Evolutionary conservation across 352 stramenopile species (phyloP), one percentile per base, ranked within the genome.

Genomic region (Pythium volutum): DNA sequence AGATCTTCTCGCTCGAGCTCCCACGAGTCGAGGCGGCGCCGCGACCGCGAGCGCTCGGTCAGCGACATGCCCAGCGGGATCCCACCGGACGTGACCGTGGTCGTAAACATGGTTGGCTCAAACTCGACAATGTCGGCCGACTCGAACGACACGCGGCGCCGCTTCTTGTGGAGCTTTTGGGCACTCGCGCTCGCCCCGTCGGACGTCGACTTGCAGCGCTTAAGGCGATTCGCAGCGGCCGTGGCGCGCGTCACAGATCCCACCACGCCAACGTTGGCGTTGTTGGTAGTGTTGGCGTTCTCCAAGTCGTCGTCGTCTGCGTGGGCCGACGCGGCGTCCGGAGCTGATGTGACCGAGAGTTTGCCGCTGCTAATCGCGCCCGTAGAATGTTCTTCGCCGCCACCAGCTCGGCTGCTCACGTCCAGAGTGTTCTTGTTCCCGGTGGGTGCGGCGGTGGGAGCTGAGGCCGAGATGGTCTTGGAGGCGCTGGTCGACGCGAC

Each of bases 111-210:
- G 11, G 84, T 93, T 5, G 84, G 84, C 64, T 93, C 84, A 38
- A 93, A 93, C 71, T 93, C 84, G 46, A 91, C 81, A 38, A 93
- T 91, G n/a, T 93, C 84, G 1, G 84, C 84, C 12, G 76, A 74
- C 67, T 93, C 84, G 60, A 93, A 93, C 4, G 60, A 79, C 43
- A 93, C 84, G 51, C 80, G 79, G 22, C 76, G 71, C 20, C 79
- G 74, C 56, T 91, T 91, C 57, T 89, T 87, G 48, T 36, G 31
- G 31, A 62, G 53, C 12, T 77, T 78, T 55, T 51, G 18, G 62
- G 29, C 12, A 5, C 11, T 12, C 29, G 38, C 33, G 33, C 20
- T 25, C 27, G 31, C 31, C 2, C 31, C 31, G 31, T 31, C 20
- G 2, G 43, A 18, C 43, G 60, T 62, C 16, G 52, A 61, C 14